Conservation (phyloP, 2,329 filamentous ascomycete genomes). For the Bipolaris oryzae region DNA sequence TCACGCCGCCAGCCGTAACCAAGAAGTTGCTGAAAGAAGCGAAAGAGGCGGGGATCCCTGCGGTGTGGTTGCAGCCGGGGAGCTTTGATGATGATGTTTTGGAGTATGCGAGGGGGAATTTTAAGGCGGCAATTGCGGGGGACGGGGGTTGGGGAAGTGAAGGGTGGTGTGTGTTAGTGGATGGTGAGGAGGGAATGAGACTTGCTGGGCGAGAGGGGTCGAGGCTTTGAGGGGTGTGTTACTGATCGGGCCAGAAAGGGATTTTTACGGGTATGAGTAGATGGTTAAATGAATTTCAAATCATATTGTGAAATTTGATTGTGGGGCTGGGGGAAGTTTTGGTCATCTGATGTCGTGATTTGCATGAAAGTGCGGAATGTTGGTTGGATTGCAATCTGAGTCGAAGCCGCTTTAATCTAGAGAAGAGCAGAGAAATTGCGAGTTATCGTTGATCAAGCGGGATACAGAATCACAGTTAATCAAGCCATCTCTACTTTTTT, state of each 20-base stretch:
- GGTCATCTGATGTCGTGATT: slow-evolving; percentile 54
- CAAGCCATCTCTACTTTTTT: slow-evolving; percentile 44
- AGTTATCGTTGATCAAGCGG: slow-evolving; percentile 38
- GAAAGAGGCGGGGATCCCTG: slow-evolving; percentile 71
- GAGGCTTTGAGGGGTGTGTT: slow-evolving; percentile 27
- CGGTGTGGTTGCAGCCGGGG: slow-evolving; percentile 74
- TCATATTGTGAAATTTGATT: too few species aligned
- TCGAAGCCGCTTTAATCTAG: slow-evolving; percentile 48
- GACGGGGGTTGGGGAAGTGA: slow-evolving; percentile 43
- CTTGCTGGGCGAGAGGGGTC: slow-evolving; percentile 45
- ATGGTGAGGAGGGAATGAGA: slow-evolving; percentile 48
- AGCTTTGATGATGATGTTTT: slow-evolving; percentile 80
- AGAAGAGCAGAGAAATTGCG: slow-evolving; percentile 48
- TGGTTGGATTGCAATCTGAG: slow-evolving; percentile 58
- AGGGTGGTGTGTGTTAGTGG: slow-evolving; percentile 51
- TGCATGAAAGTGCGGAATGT: slow-evolving; percentile 64
- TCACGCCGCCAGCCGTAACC: slow-evolving; percentile 83
- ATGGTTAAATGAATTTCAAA: background rate
- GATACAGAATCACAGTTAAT: slow-evolving; percentile 48
- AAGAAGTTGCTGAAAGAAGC: slow-evolving; percentile 77
- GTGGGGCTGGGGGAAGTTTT: too few species aligned
- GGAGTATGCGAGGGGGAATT: slow-evolving; percentile 70
- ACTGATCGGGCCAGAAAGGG: background rate
- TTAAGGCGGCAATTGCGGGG: slow-evolving; percentile 69
- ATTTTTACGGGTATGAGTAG: background rate